Conservation (phyloP, 1,139 yeast species). For the Blastobotrys raffinosifermentans region DNA sequence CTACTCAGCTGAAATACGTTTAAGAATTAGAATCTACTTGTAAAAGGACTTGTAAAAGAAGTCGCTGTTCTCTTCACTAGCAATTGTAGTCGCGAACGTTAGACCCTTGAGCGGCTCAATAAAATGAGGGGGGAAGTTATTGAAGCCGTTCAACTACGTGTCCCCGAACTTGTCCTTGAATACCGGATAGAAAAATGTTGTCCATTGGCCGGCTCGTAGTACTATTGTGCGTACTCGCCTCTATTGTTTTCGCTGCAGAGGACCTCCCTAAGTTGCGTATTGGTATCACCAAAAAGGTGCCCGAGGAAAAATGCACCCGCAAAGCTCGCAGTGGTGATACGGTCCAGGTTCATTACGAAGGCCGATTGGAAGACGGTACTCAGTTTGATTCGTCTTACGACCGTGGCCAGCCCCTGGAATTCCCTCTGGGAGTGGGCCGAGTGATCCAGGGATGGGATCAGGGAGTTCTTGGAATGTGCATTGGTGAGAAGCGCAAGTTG, state of each 20-base stretch:
- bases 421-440: conserved; percentile 65
- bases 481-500: conserved; percentile 77
- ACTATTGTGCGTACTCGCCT: conserved; percentile 1
- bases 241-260: conserved; percentile 15
- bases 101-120: too few relatives aligned
- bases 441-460: conserved; percentile 89
- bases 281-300: conserved; percentile 44
- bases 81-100: too few relatives aligned
- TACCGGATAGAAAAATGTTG: background rate
- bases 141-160: background rate
- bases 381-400: conserved; percentile 68
- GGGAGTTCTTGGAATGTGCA: conserved; percentile 74
- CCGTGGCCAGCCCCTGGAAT: conserved; percentile 61
- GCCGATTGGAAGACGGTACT: conserved; percentile 59
- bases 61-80: background rate
- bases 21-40: background rate
- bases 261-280: conserved; percentile 22
- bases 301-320: conserved; percentile 47
- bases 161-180: conserved; percentile 1
- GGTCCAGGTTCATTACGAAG: conserved; percentile 70
- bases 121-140: background rate
- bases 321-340: conserved; percentile 58
- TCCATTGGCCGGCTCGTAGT: background rate
- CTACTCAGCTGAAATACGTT: too few relatives aligned
- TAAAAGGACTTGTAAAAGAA: background rate